Evolutionary conservation across 768 basidiomycete species (phyloP).

Genomic region (Antrodiella citrinella): DNA sequence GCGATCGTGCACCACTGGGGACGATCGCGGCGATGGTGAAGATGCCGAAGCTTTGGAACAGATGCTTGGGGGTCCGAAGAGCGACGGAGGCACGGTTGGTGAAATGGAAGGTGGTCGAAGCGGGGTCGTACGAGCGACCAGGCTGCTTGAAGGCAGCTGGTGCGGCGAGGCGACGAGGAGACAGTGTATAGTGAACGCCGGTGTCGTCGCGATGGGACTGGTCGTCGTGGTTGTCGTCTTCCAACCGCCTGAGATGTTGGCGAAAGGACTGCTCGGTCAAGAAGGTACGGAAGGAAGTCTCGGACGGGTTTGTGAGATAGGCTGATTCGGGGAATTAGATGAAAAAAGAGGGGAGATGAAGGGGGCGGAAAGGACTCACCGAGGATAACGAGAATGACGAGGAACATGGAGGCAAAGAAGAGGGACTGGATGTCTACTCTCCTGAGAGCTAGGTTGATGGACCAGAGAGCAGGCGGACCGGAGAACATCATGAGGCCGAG

Average conservation of each 20-base stretch:
- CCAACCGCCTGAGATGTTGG: constrained; percentile 81
- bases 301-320: constrained; percentile 90
- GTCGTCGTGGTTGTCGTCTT: constrained; percentile 55
- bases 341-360: constrained; percentile 7
- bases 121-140: constrained; percentile 13
- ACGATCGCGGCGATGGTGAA: constrained; percentile 80
- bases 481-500: constrained; percentile 53
- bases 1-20: constrained; percentile 33
- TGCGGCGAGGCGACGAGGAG: constrained; percentile 11
- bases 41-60: constrained; percentile 80
- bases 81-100: constrained; percentile 89
- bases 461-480: constrained; percentile 43
- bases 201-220: constrained; percentile 22
- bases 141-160: constrained; percentile 8
- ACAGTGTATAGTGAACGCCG: constrained; percentile 19
- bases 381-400: constrained; percentile 61
- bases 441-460: constrained; percentile 37
- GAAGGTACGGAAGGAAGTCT: constrained; percentile 88
- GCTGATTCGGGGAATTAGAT: constrained; percentile 39
- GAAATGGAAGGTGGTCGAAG: constrained; percentile 60
- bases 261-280: constrained; percentile 98
- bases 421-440: constrained; percentile 64
- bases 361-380: constrained; percentile 38
- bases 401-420: constrained; percentile 60
- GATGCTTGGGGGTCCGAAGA: constrained; percentile 83